Evolutionary conservation across 176 grass and related monocot genomes (phyloP).

Genomic region (Avena eriantha): DNA sequence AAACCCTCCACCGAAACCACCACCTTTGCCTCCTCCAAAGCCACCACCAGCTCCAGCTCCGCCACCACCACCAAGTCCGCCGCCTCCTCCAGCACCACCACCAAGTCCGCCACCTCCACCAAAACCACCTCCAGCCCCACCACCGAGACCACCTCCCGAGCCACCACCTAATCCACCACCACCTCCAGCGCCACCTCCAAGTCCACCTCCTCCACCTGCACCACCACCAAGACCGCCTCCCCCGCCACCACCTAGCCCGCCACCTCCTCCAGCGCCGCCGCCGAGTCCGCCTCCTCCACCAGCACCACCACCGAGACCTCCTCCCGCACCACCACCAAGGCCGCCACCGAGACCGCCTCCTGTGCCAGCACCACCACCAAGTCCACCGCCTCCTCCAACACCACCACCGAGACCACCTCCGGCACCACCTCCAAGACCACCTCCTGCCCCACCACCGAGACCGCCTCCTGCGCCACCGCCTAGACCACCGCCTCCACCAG

Average conservation of each 20-base stretch:
- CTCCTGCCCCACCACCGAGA: constrained; percentile 40
- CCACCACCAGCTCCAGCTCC: background rate
- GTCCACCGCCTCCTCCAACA: constrained; percentile 39
- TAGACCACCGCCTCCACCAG: background rate
- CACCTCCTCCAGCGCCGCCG: constrained; percentile 20
- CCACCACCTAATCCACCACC: constrained; percentile 39
- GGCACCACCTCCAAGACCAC: constrained; percentile 39
- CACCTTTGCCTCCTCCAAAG: background rate
- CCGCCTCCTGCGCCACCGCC: constrained; percentile 18
- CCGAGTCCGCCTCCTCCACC: constrained; percentile 37
- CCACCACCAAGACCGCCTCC: constrained; percentile 16
- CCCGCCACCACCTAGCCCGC: background rate
- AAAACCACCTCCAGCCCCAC: constrained; percentile 10
- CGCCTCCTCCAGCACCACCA: background rate
- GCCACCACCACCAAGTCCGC: constrained; percentile 15
- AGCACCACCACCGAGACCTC: background rate
- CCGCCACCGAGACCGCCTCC: constrained; percentile 41
- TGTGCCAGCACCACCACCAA: constrained; percentile 10
- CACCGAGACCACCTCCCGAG: background rate
- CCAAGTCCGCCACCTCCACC: background rate
- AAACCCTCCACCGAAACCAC: background rate
- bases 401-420: constrained; percentile 40
- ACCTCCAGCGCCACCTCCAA: background rate
- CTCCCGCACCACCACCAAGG: background rate
- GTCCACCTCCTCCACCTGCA: background rate